phyloP scores from a whole-genome alignment of 495 filamentous ascomycete species.

The Trichocladium antarcticum region DNA sequence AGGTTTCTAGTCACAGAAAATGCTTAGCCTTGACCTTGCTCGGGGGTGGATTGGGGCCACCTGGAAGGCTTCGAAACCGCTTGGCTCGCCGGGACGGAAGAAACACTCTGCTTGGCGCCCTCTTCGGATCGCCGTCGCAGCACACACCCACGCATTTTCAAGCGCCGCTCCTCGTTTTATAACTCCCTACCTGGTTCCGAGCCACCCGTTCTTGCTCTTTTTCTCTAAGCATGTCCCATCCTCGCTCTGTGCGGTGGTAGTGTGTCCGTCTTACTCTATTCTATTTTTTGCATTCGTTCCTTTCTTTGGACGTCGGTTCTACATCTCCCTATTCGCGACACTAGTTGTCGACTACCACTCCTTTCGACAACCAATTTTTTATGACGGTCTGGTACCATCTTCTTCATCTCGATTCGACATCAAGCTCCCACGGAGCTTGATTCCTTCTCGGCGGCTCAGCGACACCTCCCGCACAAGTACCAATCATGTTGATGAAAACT shows the following conservation, averaged over 20 bases:
- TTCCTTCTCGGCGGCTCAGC: constrained; percentile 9
- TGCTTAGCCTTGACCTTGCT: constrained; percentile 14
- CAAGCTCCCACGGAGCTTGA: constrained; percentile 12
- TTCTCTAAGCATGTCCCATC: constrained; percentile 24
- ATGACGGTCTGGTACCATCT: constrained; percentile 42
- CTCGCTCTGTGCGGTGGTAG: constrained; percentile 34
- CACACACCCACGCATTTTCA: constrained; percentile 14
- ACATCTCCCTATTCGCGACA: constrained; percentile 23
- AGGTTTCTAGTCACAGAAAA: constrained; percentile 25
- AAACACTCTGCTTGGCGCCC: constrained; percentile 31
- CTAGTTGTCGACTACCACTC: constrained; percentile 35
- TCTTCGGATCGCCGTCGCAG: constrained; percentile 20
- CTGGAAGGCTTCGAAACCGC: constrained; percentile 22
- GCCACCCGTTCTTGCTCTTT: constrained; percentile 11
- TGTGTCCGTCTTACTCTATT: constrained; percentile 26
- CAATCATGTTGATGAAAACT: constrained; percentile 39
- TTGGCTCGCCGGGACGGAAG: constrained; percentile 30
- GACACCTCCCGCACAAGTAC: constrained; percentile 3
- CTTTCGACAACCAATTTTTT: constrained; percentile 25
- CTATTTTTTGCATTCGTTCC: constrained; percentile 37
- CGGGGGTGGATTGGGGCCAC: background rate
- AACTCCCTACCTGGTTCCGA: constrained; percentile 15
- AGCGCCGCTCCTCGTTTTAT: constrained; percentile 19
- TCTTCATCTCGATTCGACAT: constrained; percentile 11
- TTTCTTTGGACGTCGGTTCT: constrained; percentile 33